Percentiles rank a stretch among this genome's conserved stretches.
These are phyloP conservation scores for Diaporthe australafricana DNA, from an alignment of 2,329 filamentous ascomycete genomes.

Conservation along the genomic window DNA sequence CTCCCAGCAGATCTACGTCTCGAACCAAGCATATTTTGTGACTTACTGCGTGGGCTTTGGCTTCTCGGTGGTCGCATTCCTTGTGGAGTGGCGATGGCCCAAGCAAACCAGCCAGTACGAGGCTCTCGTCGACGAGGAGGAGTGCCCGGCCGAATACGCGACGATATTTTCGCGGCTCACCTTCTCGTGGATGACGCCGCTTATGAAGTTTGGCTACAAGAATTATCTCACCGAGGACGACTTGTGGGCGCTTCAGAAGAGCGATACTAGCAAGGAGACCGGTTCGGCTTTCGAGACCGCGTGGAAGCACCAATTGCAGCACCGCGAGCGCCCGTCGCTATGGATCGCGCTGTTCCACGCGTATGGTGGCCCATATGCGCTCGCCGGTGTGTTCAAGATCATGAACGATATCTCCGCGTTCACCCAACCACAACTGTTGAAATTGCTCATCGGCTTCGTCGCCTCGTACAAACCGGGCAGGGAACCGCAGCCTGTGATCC, in stretches of 20 bases:
- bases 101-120: conserved; percentile 75
- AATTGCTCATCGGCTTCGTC: conserved; percentile 86
- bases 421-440: conserved; percentile 88
- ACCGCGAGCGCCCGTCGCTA: conserved; percentile 77
- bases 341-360: conserved; percentile 88
- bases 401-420: conserved; percentile 89
- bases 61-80: conserved; percentile 76
- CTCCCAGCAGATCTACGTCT: conserved; percentile 77
- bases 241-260: conserved; percentile 88
- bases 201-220: conserved; percentile 96
- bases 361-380: conserved; percentile 85
- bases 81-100: conserved; percentile 88
- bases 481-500: conserved; percentile 79
- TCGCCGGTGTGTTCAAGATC: conserved; percentile 89
- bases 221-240: conserved; percentile 94
- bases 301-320: conserved; percentile 82
- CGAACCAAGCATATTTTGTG: conserved; percentile 79
- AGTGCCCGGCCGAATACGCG: conserved; percentile 87
- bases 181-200: conserved; percentile 97
- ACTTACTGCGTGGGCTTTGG: conserved; percentile 79
- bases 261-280: conserved; percentile 83
- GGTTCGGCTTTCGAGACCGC: conserved; percentile 76
- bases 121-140: conserved; percentile 68
- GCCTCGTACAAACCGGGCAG: conserved; percentile 74
- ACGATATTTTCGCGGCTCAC: conserved; percentile 93